Conservation (phyloP, 306 rosid species). For the Citrullus amarus region DNA sequence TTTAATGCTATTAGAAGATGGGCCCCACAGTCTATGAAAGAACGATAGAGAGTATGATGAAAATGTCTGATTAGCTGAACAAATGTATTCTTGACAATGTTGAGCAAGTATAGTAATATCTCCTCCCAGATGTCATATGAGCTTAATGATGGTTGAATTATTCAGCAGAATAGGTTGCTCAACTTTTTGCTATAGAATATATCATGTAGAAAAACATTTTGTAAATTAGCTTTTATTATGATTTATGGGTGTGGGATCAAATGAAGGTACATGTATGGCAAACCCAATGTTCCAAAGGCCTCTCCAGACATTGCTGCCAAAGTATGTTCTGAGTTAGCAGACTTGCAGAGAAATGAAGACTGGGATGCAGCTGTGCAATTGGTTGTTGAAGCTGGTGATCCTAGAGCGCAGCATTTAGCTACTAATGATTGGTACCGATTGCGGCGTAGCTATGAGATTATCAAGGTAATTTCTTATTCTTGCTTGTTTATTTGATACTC, state of each 20-base stretch:
- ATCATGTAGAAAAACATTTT: not conserved
- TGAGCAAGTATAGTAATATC: not conserved
- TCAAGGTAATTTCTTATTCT: conserved; percentile 40
- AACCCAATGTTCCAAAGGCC: conserved; percentile 89
- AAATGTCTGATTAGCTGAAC: not conserved
- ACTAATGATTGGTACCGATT: conserved; percentile 80
- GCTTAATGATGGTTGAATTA: not conserved
- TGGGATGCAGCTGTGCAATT: conserved; percentile 85
- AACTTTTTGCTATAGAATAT: not conserved
- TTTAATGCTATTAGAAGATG: not conserved
- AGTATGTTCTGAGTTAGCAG: conserved; percentile 47
- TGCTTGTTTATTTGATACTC: not conserved
- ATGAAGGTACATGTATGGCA: conserved; percentile 77
- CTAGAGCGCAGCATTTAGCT: conserved; percentile 52
- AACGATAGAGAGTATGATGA: not conserved
- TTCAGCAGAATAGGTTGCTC: not conserved
- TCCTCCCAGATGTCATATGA: not conserved
- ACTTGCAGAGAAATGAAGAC: conserved; percentile 45
- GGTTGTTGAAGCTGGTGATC: conserved; percentile 82
- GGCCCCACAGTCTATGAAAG: not conserved
- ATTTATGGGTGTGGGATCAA: not conserved
- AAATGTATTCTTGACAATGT: not conserved
- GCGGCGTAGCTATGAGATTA: conserved; percentile 76
- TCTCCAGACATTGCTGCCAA: conserved; percentile 47
- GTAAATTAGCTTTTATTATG: not conserved